A percentile compares a stretch with the other conserved stretches of the same genome.
Evolutionary conservation across 169 alveolate species (phyloP).

Genomic region (Eimeria maxima): DNA sequence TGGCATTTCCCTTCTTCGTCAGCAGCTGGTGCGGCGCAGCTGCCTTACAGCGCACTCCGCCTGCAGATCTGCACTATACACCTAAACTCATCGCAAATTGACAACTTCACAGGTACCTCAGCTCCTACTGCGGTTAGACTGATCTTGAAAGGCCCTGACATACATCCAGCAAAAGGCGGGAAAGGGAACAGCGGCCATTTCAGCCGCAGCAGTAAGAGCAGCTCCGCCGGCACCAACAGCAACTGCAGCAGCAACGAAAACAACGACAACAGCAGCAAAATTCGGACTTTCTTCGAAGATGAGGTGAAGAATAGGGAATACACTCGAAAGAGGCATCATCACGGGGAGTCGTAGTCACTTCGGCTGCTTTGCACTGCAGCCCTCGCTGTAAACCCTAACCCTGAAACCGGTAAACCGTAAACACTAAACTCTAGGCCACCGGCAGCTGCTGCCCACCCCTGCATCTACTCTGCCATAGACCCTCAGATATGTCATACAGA

Average conservation of each 20-base stretch:
- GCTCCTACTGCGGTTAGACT: not conserved
- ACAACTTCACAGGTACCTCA: not conserved
- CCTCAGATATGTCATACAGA: not conserved
- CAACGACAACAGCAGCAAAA: not conserved
- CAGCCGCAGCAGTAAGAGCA: too few relatives aligned
- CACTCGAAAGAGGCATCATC: not conserved
- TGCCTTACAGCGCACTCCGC: not conserved
- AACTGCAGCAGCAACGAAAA: not conserved
- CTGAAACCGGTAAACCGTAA: not conserved
- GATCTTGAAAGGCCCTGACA: not conserved
- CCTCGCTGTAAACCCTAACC: not conserved
- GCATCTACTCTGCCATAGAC: not conserved
- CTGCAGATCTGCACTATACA: not conserved
- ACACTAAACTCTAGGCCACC: not conserved
- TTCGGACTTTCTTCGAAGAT: not conserved
- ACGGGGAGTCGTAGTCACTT: not conserved
- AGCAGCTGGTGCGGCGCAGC: constrained; percentile 11
- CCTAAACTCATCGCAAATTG: not conserved
- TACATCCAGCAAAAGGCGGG: not conserved
- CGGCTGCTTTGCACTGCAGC: not conserved
- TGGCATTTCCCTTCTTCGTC: not conserved
- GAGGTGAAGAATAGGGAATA: not conserved
- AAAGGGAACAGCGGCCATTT: too few relatives aligned
- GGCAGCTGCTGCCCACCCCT: not conserved
- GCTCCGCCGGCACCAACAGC: not conserved